phyloP scores from a whole-genome alignment of 108 stramenopile species.

The Mayamaea pseudoterrestris region DNA sequence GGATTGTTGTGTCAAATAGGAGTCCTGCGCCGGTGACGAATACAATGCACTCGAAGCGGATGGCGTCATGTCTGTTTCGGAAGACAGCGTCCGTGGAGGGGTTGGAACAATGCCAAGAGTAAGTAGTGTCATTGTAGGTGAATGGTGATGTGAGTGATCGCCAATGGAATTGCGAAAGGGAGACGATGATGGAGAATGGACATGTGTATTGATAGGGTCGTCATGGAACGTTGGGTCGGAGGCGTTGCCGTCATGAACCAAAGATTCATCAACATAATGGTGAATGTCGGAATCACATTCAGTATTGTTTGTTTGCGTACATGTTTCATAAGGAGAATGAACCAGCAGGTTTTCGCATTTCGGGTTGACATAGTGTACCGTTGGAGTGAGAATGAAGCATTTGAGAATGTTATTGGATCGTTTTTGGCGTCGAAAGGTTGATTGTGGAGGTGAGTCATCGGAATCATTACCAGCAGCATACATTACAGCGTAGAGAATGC shows the following conservation, averaged over 20 bases:
- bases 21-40: conserved; percentile 1
- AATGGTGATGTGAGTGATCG: conserved; percentile 5
- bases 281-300: too few species aligned
- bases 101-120: conserved; percentile 10
- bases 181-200: conserved; percentile 4
- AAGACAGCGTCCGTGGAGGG: conserved; percentile 10
- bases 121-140: background rate
- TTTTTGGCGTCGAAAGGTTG: conserved; percentile 12
- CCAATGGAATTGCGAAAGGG: conserved; percentile 6
- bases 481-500: background rate
- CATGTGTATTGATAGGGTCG: background rate
- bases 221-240: background rate
- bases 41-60: background rate
- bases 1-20: background rate
- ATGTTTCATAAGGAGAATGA: background rate
- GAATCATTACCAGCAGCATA: background rate
- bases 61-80: conserved; percentile 3
- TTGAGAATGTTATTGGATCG: conserved; percentile 11
- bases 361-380: conserved; percentile 33
- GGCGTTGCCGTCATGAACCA: too few species aligned
- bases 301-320: background rate
- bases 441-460: conserved; percentile 11
- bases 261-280: too few species aligned
- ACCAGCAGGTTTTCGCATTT: conserved; percentile 10
- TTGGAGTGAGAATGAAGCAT: conserved; percentile 42